Conservation (phyloP, 257 asterid species). For the Lycium barbarum region DNA sequence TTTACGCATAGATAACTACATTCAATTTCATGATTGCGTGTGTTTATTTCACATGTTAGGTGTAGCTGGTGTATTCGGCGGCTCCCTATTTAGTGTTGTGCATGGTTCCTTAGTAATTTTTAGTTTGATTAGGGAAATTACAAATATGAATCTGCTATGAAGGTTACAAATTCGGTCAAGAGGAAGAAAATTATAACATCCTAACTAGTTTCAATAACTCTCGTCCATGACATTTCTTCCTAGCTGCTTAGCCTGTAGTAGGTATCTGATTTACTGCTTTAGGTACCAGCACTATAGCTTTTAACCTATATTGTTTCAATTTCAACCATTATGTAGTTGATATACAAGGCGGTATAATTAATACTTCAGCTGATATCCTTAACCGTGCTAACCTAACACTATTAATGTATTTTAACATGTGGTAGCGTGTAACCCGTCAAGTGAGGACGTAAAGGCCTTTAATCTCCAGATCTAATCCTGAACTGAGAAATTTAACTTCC, state of each 20-base stretch:
- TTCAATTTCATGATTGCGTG: no score
- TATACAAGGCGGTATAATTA: background rate
- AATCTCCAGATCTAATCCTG: background rate
- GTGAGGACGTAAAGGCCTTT: background rate
- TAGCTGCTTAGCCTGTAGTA: background rate
- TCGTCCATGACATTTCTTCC: background rate
- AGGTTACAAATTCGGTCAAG: background rate
- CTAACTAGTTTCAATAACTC: no score
- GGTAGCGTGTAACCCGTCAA: background rate
- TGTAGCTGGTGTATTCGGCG: no score
- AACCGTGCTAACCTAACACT: background rate
- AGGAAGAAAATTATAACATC: background rate
- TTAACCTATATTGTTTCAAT: background rate
- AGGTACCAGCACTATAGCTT: no score
- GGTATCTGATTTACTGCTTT: no score
- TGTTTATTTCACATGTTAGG: no score
- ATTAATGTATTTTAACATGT: background rate
- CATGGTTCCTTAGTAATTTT: no score
- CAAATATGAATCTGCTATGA: background rate
- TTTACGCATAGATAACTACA: no score
- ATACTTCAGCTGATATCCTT: background rate
- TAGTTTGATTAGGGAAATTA: background rate
- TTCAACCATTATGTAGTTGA: background rate
- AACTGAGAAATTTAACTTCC: background rate
- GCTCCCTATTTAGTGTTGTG: no score